Evolutionary conservation across 1,284 basidiomycete species (phyloP).

Genomic region (Boletus sp.): DNA sequence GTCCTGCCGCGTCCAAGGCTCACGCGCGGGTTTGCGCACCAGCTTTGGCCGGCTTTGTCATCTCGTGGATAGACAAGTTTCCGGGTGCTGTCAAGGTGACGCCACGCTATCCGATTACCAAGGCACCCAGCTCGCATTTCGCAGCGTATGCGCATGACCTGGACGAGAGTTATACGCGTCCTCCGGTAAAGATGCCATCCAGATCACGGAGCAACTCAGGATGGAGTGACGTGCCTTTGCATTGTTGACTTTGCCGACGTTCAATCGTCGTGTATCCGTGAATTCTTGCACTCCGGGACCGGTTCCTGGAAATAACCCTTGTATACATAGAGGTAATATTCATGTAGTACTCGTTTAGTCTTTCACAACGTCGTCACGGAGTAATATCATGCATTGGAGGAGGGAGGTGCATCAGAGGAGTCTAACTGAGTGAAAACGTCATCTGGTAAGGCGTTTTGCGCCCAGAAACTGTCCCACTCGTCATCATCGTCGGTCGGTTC

Average conservation of each 20-base stretch:
- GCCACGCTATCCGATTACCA: slow-evolving; percentile 27
- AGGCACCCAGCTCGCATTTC: slow-evolving; percentile 31
- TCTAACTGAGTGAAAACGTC: slow-evolving; percentile 20
- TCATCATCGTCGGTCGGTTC: slow-evolving; percentile 21
- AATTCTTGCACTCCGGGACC: slow-evolving; percentile 1
- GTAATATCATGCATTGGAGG: slow-evolving; percentile 21
- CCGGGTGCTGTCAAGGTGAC: slow-evolving; percentile 26
- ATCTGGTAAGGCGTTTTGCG: slow-evolving; percentile 28
- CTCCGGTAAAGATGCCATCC: slow-evolving; percentile 13
- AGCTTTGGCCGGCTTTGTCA: slow-evolving; percentile 25
- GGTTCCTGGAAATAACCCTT: slow-evolving; percentile 12
- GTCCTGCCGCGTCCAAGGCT: not conserved
- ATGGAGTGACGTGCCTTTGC: slow-evolving; percentile 27
- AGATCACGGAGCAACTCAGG: slow-evolving; percentile 10
- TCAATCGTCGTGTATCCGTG: not conserved
- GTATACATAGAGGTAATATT: not conserved
- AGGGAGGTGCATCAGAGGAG: not conserved
- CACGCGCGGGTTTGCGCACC: not conserved
- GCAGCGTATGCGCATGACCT: slow-evolving; percentile 22
- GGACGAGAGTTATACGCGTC: slow-evolving; percentile 20
- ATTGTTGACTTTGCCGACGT: slow-evolving; percentile 8
- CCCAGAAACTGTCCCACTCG: slow-evolving; percentile 35
- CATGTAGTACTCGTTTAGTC: slow-evolving; percentile 13
- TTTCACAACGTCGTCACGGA: too few relatives aligned
- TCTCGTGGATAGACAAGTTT: slow-evolving; percentile 29